These are phyloP conservation scores for Debaryomyces subglobosus DNA, from an alignment of 1,139 yeast genomes.

Conservation along the genomic window DNA sequence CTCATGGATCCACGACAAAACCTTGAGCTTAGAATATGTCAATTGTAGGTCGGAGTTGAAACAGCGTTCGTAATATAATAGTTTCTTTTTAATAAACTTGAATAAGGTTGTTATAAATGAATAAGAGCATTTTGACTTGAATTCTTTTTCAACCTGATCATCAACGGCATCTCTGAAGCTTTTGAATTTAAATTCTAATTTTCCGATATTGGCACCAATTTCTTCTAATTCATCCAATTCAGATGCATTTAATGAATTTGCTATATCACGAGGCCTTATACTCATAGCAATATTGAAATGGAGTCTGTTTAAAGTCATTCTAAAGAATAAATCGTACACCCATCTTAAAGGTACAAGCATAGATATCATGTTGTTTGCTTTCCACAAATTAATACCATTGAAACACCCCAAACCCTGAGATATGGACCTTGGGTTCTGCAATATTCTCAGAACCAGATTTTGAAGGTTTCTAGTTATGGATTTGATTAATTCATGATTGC, in stretches of 20 bases:
- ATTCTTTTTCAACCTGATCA: constrained; percentile 8
- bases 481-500: constrained; percentile 35
- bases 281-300: constrained; percentile 42
- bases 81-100: constrained; percentile 15
- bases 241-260: constrained; percentile 31
- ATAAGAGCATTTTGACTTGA: constrained; percentile 7
- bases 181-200: constrained; percentile 14
- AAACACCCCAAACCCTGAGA: constrained; percentile 12
- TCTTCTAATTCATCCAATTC: constrained; percentile 34
- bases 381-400: constrained; percentile 32
- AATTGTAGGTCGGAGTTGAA: constrained; percentile 13
- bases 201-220: constrained; percentile 18
- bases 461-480: constrained; percentile 15
- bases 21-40: constrained; percentile 16
- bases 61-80: constrained; percentile 11
- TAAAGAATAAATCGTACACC: constrained; percentile 41
- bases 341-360: constrained; percentile 40
- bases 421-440: constrained; percentile 7
- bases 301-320: constrained; percentile 46
- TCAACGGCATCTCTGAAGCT: constrained; percentile 6
- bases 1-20: constrained; percentile 22
- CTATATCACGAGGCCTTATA: constrained; percentile 39
- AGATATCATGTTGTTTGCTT: constrained; percentile 37
- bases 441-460: constrained; percentile 2
- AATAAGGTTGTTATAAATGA: constrained; percentile 13